phyloP scores from a whole-genome alignment of 192 early-diverging fungal genomes.

The Podila epigama region DNA sequence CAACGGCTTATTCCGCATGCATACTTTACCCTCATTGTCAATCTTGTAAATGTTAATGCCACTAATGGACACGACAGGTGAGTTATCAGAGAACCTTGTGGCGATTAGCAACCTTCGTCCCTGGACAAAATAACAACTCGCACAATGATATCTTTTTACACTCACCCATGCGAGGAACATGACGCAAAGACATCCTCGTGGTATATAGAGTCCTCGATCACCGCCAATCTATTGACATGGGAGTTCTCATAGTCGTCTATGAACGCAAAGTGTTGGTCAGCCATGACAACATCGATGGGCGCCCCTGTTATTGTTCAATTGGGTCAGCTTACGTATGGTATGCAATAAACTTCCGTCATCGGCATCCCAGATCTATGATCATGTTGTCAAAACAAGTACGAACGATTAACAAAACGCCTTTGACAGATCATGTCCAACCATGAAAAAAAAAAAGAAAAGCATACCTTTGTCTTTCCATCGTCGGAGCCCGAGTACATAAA shows the following conservation, averaged over 20 bases:
- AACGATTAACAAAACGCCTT: neutral
- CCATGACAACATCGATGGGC: neutral
- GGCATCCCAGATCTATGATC: conserved; percentile 26
- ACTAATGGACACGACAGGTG: neutral
- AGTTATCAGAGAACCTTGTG: neutral
- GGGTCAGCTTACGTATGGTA: conserved; percentile 2
- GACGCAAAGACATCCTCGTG: conserved; percentile 31
- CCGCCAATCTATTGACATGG: conserved; percentile 8
- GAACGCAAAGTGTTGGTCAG: neutral
- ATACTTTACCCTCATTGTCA: conserved; percentile 5
- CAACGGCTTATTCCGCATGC: conserved; percentile 1
- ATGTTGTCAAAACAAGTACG: no score
- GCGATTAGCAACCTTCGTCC: no score
- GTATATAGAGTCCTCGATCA: neutral
- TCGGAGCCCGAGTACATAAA: conserved; percentile 31
- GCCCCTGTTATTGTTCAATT: no score
- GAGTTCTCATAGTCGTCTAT: conserved; percentile 10
- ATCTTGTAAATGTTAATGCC: conserved; percentile 14
- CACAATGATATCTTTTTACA: neutral
- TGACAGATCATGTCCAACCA: neutral
- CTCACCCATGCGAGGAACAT: conserved; percentile 19
- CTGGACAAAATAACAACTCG: neutral
- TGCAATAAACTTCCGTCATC: conserved; percentile 12
- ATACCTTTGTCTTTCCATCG: conserved; percentile 30
- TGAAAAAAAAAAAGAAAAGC: neutral